Percentiles rank a stretch among this genome's conserved stretches.
These are phyloP conservation scores for Thermochaetoides dissita DNA, from an alignment of 2,329 filamentous ascomycete species.

Conservation along the genomic window DNA sequence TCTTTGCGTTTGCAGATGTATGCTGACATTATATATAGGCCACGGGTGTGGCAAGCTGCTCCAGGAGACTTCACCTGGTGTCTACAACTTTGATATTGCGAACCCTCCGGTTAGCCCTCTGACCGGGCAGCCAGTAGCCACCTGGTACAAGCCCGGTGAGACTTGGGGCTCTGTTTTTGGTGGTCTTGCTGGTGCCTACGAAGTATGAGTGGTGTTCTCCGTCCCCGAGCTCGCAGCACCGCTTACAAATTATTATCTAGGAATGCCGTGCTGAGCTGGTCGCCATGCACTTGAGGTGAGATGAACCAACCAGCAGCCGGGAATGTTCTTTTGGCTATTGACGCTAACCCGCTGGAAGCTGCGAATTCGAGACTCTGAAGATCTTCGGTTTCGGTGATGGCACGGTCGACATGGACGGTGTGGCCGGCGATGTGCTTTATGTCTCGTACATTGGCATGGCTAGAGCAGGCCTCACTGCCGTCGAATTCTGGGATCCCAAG, in stretches of 20 bases:
- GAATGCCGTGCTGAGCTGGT: slow-evolving; percentile 91
- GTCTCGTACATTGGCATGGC: slow-evolving; percentile 87
- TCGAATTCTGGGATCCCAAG: slow-evolving; percentile 93
- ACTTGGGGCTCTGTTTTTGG: slow-evolving; percentile 93
- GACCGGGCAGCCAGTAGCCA: slow-evolving; percentile 60
- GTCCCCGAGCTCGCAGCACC: too few relatives aligned
- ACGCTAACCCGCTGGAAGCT: slow-evolving; percentile 31
- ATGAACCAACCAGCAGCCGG: neutral
- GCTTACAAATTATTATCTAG: slow-evolving; percentile 6
- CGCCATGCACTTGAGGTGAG: slow-evolving; percentile 59
- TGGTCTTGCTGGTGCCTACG: slow-evolving; percentile 72
- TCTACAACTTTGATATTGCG: slow-evolving; percentile 75
- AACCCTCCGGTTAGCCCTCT: slow-evolving; percentile 74
- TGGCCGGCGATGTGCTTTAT: slow-evolving; percentile 79
- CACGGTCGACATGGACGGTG: slow-evolving; percentile 52
- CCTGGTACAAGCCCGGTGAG: slow-evolving; percentile 89
- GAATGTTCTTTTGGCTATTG: neutral
- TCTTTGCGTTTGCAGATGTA: neutral
- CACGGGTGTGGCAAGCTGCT: slow-evolving; percentile 90
- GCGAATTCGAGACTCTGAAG: slow-evolving; percentile 75
- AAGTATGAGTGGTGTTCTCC: slow-evolving; percentile 24
- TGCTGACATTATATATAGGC: slow-evolving; percentile 26
- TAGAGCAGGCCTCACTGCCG: slow-evolving; percentile 69
- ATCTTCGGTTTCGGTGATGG: slow-evolving; percentile 89
- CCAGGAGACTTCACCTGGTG: slow-evolving; percentile 69